Evolutionary conservation across 23 red algal genomes (phyloP).

Genomic region (Pyropia yezoensis): DNA sequence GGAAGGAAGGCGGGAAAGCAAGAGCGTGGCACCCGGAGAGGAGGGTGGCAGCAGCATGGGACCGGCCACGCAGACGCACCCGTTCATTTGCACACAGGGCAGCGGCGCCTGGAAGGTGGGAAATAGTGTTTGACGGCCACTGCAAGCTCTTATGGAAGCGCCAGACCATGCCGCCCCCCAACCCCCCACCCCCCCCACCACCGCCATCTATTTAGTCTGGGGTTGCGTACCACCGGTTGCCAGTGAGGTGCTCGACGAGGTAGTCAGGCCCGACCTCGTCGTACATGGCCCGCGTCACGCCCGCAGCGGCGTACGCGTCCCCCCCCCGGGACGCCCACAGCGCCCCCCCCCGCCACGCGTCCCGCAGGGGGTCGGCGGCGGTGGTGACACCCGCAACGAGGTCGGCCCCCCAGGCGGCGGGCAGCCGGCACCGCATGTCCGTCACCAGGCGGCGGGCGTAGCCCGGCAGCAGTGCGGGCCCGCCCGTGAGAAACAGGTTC

Average conservation of each 20-base stretch:
- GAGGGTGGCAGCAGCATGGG: no score
- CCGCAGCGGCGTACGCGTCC: slow-evolving; percentile 18
- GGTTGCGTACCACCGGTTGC: slow-evolving; percentile 15
- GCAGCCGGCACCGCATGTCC: slow-evolving; percentile 40
- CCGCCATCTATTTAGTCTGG: no score
- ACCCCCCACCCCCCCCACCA: no score
- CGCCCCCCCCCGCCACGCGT: slow-evolving; percentile 63
- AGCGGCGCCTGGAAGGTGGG: no score
- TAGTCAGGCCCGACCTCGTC: slow-evolving; percentile 75
- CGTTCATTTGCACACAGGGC: no score
- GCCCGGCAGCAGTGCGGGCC: slow-evolving; percentile 24
- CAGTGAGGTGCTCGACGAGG: slow-evolving; percentile 46
- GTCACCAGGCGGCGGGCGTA: slow-evolving; percentile 19
- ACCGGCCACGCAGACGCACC: no score
- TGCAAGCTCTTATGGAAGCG: no score
- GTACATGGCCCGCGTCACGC: slow-evolving; percentile 42
- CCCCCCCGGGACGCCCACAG: slow-evolving; percentile 47
- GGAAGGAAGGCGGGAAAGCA: no score
- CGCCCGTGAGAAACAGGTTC: slow-evolving; percentile 41
- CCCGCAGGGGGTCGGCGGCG: slow-evolving; percentile 41
- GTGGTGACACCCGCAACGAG: slow-evolving; percentile 19
- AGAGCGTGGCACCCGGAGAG: no score
- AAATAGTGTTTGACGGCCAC: no score
- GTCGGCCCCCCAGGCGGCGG: slow-evolving; percentile 32
- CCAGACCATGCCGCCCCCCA: no score